A percentile compares a stretch with the other conserved stretches of the same genome.
Conservation (phyloP, 164 flowering plant genomes). For the Liriodendron chinense region DNA sequence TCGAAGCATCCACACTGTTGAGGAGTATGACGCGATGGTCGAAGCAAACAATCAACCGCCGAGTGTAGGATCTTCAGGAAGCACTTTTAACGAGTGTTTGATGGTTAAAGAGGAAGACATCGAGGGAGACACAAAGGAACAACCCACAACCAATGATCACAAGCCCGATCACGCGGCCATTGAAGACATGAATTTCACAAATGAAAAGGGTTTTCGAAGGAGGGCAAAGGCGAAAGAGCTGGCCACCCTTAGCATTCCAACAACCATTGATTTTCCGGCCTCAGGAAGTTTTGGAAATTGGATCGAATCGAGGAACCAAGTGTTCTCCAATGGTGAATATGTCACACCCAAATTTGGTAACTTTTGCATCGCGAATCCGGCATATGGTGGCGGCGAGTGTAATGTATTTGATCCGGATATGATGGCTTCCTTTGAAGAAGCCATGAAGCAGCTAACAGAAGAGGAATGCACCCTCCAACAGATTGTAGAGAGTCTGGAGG, state of each 20-base stretch:
- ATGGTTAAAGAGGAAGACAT: not conserved
- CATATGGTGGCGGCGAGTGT: constrained; percentile 6
- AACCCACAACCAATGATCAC: not conserved
- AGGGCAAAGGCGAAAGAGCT: constrained; percentile 29
- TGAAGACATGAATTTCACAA: not conserved
- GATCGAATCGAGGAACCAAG: constrained; percentile 8
- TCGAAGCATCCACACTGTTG: constrained; percentile 19
- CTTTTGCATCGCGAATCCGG: constrained; percentile 5
- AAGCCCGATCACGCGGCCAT: not conserved
- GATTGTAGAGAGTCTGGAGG: constrained; percentile 15
- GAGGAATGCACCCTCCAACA: constrained; percentile 22
- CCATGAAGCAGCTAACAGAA: constrained; percentile 31
- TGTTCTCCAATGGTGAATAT: constrained; percentile 20
- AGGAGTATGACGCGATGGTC: constrained; percentile 28
- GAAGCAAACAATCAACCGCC: not conserved
- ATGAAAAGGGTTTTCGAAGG: constrained; percentile 25
- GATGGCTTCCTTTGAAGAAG: constrained; percentile 36
- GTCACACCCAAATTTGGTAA: constrained; percentile 40
- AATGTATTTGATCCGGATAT: constrained; percentile 30
- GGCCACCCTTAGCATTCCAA: constrained; percentile 24
- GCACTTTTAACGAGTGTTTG: not conserved
- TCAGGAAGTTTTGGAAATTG: constrained; percentile 11
- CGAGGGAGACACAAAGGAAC: too few relatives aligned
- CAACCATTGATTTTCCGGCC: constrained; percentile 24
- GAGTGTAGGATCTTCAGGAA: not conserved